Conservation (phyloP, 2,329 filamentous ascomycete species). For the Xylaria digitata region DNA sequence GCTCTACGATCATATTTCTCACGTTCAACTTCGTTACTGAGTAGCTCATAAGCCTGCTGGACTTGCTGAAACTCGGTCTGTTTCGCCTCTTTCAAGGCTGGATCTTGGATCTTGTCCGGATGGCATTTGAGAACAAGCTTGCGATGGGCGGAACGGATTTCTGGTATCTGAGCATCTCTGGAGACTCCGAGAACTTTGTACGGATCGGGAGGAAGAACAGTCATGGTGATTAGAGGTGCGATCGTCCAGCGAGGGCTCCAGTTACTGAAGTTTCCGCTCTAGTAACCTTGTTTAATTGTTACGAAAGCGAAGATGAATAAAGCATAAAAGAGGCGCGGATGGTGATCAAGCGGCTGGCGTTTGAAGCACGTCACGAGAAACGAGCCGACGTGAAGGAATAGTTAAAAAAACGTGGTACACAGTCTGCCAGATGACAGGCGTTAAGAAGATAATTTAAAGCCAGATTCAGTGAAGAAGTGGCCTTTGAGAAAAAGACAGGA, state of each 20-base stretch:
- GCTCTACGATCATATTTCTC: constrained; percentile 79
- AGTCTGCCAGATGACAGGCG: constrained; percentile 30
- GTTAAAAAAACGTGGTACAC: constrained; percentile 42
- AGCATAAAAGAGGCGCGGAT: constrained; percentile 41
- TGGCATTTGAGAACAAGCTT: constrained; percentile 91
- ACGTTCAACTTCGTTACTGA: constrained; percentile 80
- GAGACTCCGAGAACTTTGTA: constrained; percentile 81
- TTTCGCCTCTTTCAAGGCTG: constrained; percentile 78
- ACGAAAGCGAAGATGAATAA: constrained; percentile 44
- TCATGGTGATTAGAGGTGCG: constrained; percentile 54
- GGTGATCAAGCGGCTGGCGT: constrained; percentile 45
- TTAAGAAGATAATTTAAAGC: constrained; percentile 36
- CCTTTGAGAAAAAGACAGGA: constrained; percentile 36
- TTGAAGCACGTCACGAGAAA: constrained; percentile 41
- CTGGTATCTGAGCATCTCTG: constrained; percentile 74
- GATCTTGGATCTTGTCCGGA: constrained; percentile 89
- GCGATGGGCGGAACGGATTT: constrained; percentile 83
- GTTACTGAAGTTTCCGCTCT: constrained; percentile 27
- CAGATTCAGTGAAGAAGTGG: constrained; percentile 53
- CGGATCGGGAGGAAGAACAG: constrained; percentile 74
- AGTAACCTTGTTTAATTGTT: constrained; percentile 36
- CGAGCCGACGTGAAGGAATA: constrained; percentile 28
- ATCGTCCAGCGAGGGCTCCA: constrained; percentile 39
- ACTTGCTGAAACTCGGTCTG: constrained; percentile 91
- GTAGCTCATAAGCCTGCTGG: constrained; percentile 90